phyloP scores from a whole-genome alignment of 768 basidiomycete species.

The Tubosaeta sp. region DNA sequence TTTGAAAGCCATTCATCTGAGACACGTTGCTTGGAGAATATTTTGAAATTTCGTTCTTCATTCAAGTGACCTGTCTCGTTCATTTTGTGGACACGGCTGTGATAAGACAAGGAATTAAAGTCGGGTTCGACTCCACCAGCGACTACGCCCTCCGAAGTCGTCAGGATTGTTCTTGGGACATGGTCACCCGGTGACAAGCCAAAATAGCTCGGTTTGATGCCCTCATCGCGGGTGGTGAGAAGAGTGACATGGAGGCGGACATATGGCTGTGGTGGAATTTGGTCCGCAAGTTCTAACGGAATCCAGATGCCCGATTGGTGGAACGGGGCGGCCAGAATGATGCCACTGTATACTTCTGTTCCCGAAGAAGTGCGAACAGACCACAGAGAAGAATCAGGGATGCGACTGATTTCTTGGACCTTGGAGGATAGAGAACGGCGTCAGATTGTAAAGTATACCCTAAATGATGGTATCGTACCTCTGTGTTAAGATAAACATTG shows the following conservation, averaged over 20 bases:
- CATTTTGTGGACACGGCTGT: conserved; percentile 44
- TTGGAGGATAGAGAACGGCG: conserved; percentile 18
- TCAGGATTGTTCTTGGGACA: conserved; percentile 66
- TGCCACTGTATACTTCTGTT: conserved; percentile 54
- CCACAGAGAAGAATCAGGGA: conserved; percentile 48
- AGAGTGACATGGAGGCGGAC: conserved; percentile 86
- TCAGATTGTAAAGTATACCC: background rate
- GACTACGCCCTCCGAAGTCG: conserved; percentile 59
- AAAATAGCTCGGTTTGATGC: conserved; percentile 67
- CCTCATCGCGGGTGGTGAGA: conserved; percentile 68
- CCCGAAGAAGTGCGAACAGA: conserved; percentile 47
- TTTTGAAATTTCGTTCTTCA: conserved; percentile 72
- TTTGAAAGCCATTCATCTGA: conserved; percentile 65
- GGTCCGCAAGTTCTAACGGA: conserved; percentile 42
- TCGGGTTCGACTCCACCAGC: conserved; percentile 60
- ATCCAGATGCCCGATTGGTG: conserved; percentile 60
- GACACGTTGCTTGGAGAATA: conserved; percentile 68
- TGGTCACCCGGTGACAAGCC: conserved; percentile 40
- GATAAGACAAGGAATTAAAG: conserved; percentile 87
- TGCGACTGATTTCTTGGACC: conserved; percentile 51
- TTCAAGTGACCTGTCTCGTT: conserved; percentile 20
- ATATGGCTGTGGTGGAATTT: conserved; percentile 70
- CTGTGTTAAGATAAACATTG: conserved; percentile 63
- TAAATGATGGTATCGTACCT: conserved; percentile 37
- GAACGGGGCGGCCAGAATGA: conserved; percentile 87